Conservation (phyloP, 2,329 filamentous ascomycete species). For the Aureobasidium sp. region DNA sequence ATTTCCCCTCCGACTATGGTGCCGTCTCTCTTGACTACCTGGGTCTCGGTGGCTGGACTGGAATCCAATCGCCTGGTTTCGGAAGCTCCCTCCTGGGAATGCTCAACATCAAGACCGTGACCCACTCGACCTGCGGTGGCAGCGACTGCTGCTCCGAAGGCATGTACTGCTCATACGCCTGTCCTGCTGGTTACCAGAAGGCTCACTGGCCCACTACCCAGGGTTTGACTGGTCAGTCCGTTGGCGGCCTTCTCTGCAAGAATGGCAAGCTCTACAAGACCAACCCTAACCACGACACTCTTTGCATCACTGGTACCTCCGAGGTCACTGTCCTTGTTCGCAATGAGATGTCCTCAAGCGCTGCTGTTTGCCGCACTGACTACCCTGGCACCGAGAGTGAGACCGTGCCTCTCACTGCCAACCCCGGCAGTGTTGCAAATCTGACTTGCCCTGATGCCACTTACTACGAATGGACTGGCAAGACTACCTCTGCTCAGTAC, state of each 20-base stretch:
- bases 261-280: conserved; percentile 71
- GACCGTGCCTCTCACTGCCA: conserved; percentile 66
- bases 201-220: conserved; percentile 78
- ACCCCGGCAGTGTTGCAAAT: conserved; percentile 50
- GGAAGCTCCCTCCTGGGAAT: conserved; percentile 27
- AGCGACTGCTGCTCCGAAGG: conserved; percentile 56
- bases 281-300: conserved; percentile 55
- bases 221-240: conserved; percentile 71
- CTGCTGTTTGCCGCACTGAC: conserved; percentile 85
- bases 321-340: conserved; percentile 58
- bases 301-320: conserved; percentile 68
- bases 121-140: conserved; percentile 48
- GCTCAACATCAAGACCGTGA: conserved; percentile 57
- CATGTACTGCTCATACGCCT: conserved; percentile 85
- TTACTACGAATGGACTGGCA: conserved; percentile 74
- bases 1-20: conserved; percentile 77
- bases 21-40: conserved; percentile 65
- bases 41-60: conserved; percentile 66
- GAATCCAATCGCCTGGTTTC: conserved; percentile 53
- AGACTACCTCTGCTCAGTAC: conserved; percentile 82
- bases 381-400: conserved; percentile 90
- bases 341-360: conserved; percentile 63
- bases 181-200: conserved; percentile 87
- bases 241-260: conserved; percentile 82
- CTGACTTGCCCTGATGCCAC: conserved; percentile 70